These are phyloP conservation scores for Neurospora sublineolata DNA, from an alignment of 495 filamentous ascomycete genomes.

Conservation along the genomic window DNA sequence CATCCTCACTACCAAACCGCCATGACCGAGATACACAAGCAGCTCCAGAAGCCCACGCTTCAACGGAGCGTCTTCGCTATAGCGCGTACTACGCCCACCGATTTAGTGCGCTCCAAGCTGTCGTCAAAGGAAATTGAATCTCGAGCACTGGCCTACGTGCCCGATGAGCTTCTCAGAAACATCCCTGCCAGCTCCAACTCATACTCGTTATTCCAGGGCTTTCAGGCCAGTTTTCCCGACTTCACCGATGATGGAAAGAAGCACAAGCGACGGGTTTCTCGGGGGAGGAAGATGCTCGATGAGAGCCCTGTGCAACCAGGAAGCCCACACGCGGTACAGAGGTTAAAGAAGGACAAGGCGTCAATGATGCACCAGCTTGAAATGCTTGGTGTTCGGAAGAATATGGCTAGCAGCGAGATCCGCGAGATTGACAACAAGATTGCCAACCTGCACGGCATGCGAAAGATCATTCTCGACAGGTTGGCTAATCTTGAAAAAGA, in stretches of 20 bases:
- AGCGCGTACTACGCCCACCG: constrained; percentile 76
- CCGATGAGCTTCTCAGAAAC: constrained; percentile 79
- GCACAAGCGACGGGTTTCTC: constrained; percentile 58
- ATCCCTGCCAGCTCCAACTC: constrained; percentile 75
- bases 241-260: constrained; percentile 52
- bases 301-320: constrained; percentile 37
- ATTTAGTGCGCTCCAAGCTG: constrained; percentile 84
- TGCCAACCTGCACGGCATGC: constrained; percentile 84
- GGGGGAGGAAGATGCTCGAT: constrained; percentile 61
- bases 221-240: constrained; percentile 81
- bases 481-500: constrained; percentile 85
- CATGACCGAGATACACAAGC: constrained; percentile 79
- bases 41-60: constrained; percentile 67
- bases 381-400: constrained; percentile 86
- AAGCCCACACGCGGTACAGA: constrained; percentile 51
- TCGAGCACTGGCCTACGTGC: constrained; percentile 75
- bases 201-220: constrained; percentile 94
- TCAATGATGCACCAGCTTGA: constrained; percentile 71
- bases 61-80: constrained; percentile 87
- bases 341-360: constrained; percentile 66
- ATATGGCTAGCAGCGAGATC: constrained; percentile 95
- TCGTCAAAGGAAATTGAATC: constrained; percentile 91
- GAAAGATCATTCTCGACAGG: constrained; percentile 82
- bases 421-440: constrained; percentile 96
- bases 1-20: constrained; percentile 69